phyloP scores from a whole-genome alignment of 1,139 yeast genomes.

The Yamadazyma membranifaciens region DNA sequence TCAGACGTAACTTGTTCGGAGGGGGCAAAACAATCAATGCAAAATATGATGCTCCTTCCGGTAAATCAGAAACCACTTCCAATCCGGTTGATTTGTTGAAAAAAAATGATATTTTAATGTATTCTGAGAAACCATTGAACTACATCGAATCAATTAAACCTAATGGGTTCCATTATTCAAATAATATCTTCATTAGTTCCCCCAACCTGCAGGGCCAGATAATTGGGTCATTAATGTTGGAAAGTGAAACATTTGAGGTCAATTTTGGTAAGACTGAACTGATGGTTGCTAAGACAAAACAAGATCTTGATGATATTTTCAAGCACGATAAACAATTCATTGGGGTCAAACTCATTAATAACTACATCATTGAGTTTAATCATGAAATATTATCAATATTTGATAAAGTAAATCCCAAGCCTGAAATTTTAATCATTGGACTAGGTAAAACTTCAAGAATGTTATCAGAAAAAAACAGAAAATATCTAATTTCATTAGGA shows the following conservation, averaged over 20 bases:
- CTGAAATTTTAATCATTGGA: conserved; percentile 73
- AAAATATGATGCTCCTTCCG: conserved; percentile 31
- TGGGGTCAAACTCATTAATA: conserved; percentile 27
- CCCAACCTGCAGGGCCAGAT: conserved; percentile 46
- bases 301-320: neutral
- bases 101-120: conserved; percentile 44
- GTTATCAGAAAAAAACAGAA: conserved; percentile 53
- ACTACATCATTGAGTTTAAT: conserved; percentile 43
- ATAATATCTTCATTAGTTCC: conserved; percentile 37
- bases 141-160: conserved; percentile 42
- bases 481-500: conserved; percentile 54
- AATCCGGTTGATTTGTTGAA: conserved; percentile 48
- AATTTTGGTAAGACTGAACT: conserved; percentile 31
- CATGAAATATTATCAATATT: conserved; percentile 47
- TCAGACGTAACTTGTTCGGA: conserved; percentile 24
- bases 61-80: conserved; percentile 39
- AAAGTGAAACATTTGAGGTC: conserved; percentile 63
- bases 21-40: conserved; percentile 24
- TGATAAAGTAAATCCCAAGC: conserved; percentile 66
- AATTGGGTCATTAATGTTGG: conserved; percentile 57
- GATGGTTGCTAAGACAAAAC: neutral
- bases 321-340: conserved; percentile 11
- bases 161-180: conserved; percentile 43
- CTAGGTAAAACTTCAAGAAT: conserved; percentile 63
- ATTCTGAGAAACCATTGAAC: conserved; percentile 42